Evolutionary conservation across 805 yeast genomes (phyloP), one percentile per base, ranked within the genome.

Genomic region (Metschnikowia colocasiae): DNA sequence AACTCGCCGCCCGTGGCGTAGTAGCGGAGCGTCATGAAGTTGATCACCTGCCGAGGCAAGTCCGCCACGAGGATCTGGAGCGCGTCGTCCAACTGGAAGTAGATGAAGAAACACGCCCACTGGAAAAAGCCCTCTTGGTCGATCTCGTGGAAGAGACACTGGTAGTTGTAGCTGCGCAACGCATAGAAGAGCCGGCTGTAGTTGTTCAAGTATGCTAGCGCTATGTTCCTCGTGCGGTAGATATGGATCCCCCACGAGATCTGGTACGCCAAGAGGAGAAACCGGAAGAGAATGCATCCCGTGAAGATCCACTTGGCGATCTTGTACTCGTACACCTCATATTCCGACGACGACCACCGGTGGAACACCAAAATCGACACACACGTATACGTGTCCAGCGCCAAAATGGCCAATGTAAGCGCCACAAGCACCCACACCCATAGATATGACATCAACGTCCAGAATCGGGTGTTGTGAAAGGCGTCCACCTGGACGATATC

Each of bases 11-110:
- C 68, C 1, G 81, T 69, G 32, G 77, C 80, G 46, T 80, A 80
- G 53, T 69, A 71, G 8, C 64, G 62, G 18, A 85, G 66, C 0
- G 97, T 87, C 55, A 86, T 69, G 23, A 90, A 85, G 60, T 89
- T 89, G 52, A 89, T 78, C 1, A 87, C 83, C 65, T 89, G 96
- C 65, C 97, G 80, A 20, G 97, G 97, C 15, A 90, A 76, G 55
- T 89, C 96, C 0, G 95, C 90, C 38, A 87, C 68, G 8, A 88
- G 57, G 54, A 88, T 75, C 39, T 71, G 73, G 38, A 79, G 68
- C 12, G 85, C 84, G 45, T 79, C 78, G 56, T 85, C 83, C 45
- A 85, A 68, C 41, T 86, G 82, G 52, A 78, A 79, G 63, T 80
- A 87, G 2, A 82, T 75, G 53, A 77, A 78, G 51, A 88, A 79